Base-by-base conservation (phyloP, 768 basidiomycete genomes). In the Mycena leptocephala region DNA sequence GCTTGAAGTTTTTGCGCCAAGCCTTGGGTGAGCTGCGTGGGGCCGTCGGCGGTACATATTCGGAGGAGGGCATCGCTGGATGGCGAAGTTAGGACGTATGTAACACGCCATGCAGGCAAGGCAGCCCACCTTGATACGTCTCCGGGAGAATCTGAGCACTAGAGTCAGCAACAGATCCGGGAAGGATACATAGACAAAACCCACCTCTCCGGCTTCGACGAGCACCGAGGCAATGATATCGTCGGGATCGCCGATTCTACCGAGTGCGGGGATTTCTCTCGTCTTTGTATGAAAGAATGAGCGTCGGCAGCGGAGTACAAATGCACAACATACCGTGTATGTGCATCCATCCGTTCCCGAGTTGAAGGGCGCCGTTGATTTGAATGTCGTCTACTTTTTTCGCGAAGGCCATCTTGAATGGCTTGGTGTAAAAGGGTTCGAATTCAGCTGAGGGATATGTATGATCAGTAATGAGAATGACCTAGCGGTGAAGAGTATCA, bases 341-440 rank as follows among this genome's bases (percentile, higher is more conserved):
- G 81, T 96, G 95, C 93, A 96, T 94, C 95, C 95, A 96, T n/a
- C 95, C 95, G 24, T 91, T 83, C 74, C 90, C 90, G 3, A 92
- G 84, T 79, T 95, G 94, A 35, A 89, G 82, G 13, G 95, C 95
- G 8, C 89, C 90, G 70, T 92, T 92, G 6, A 80, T 88, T 87
- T 93, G 92, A 3, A 94, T 85, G 2, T 94, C 92, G 78, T 96
- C 95, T 1, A 89, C 85, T 13, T 87, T 88, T 56, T n/a, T 94
- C 90, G 24, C 78, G 80, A 7, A 96, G 85, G 24, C 88, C 92
- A 30, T 85, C 83, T 63, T 88, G 87, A 20, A 96, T 85, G 13
- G 90, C 90, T 66, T 90, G 84, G 78, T 96, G 94, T 59, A 96
- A 81, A 11, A 95, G 78, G 0, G 85, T 81, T 28, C 92, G 83